Conservation (phyloP, 73 alveolate genomes). For the Paramecium sonneborni region DNA sequence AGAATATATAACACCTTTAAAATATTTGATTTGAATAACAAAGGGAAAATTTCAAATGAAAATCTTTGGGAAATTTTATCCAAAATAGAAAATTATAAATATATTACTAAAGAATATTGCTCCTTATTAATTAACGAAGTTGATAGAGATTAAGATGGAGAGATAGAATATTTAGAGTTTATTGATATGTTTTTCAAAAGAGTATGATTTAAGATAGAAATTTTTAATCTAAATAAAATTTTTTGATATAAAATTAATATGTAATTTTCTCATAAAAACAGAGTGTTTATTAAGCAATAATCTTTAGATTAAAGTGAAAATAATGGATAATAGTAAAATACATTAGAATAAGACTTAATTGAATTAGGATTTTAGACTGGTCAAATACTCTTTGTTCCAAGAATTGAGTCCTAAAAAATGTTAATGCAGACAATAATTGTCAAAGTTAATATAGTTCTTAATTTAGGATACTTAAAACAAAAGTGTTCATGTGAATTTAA, state of each 20-base stretch:
- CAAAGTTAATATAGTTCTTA: background rate
- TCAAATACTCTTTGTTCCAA: background rate
- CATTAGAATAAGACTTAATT: background rate
- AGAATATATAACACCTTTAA: constrained; percentile 27
- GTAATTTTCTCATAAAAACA: background rate
- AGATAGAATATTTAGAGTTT: constrained; percentile 12
- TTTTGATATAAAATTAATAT: background rate
- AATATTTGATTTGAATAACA: constrained; percentile 31
- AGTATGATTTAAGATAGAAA: background rate
- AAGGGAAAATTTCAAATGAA: constrained; percentile 34
- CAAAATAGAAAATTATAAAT: background rate
- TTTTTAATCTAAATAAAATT: background rate
- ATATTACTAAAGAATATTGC: background rate
- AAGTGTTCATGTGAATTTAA: background rate
- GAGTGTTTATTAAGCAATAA: background rate
- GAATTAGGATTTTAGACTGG: constrained; percentile 25
- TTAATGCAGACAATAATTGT: background rate
- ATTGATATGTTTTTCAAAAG: constrained; percentile 16
- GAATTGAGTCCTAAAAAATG: background rate
- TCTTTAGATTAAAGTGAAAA: background rate
- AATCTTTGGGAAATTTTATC: constrained; percentile 28
- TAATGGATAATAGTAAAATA: background rate
- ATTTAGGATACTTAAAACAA: background rate
- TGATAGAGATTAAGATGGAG: constrained; percentile 35
- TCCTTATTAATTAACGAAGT: background rate